phyloP scores from a whole-genome alignment of 139 green algal genomes.

The Diplosphaera chodatii region DNA sequence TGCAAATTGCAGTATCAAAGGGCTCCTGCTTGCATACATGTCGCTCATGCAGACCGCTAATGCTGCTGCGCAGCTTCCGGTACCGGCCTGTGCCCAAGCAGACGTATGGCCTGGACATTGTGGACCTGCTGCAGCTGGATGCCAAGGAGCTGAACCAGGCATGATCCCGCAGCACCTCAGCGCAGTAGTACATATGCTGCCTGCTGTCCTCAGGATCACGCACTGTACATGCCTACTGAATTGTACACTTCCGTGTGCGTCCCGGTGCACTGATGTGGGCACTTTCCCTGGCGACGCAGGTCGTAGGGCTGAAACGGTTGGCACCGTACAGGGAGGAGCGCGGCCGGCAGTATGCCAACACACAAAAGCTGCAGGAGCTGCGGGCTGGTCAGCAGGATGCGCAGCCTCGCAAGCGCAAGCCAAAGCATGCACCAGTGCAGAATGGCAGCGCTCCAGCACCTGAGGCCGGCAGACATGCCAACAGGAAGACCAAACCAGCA shows the following conservation, averaged over 20 bases:
- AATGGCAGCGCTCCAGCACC: no score
- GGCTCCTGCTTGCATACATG: no score
- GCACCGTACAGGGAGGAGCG: slow-evolving; percentile 77
- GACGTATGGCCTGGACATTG: slow-evolving; percentile 64
- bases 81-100: slow-evolving; percentile 55
- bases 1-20: no score
- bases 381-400: background rate
- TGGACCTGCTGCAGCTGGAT: slow-evolving; percentile 74
- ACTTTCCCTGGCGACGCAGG: no score
- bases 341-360: slow-evolving; percentile 41
- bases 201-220: background rate
- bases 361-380: slow-evolving; percentile 26
- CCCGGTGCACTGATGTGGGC: no score
- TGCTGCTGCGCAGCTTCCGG: background rate
- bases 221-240: no score
- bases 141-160: slow-evolving; percentile 71
- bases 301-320: slow-evolving; percentile 78
- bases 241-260: no score
- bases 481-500: no score
- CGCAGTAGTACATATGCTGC: background rate
- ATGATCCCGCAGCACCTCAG: no score
- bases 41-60: no score
- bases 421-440: no score
- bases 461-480: no score
- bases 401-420: background rate